Conservation (phyloP, 192 early-diverging fungal genomes). For the Martensiomyces pterosporus region DNA sequence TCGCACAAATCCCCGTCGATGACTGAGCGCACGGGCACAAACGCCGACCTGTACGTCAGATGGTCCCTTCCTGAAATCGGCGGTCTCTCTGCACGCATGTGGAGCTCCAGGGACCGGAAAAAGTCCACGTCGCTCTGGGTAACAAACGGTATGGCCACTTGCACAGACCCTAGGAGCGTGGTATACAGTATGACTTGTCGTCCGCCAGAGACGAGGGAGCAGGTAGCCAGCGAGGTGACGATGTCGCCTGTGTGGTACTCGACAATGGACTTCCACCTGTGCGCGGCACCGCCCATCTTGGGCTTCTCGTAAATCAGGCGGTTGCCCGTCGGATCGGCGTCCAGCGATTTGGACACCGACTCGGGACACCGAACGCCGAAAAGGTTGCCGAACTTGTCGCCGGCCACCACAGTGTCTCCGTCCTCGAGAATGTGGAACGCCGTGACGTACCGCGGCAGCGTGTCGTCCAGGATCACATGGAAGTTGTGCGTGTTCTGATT, state of each 20-base stretch:
- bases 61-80: slow-evolving; percentile 88
- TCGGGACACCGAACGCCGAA: slow-evolving; percentile 70
- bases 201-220: slow-evolving; percentile 76
- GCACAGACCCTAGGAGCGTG: slow-evolving; percentile 78
- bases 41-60: slow-evolving; percentile 72
- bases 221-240: slow-evolving; percentile 72
- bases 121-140: slow-evolving; percentile 90
- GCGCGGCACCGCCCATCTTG: slow-evolving; percentile 74
- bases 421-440: slow-evolving; percentile 69
- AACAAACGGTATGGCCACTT: slow-evolving; percentile 80
- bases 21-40: slow-evolving; percentile 68
- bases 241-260: slow-evolving; percentile 89
- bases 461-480: slow-evolving; percentile 90
- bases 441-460: slow-evolving; percentile 83
- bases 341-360: slow-evolving; percentile 65
- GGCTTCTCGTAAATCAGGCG: slow-evolving; percentile 77
- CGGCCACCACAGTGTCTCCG: slow-evolving; percentile 88
- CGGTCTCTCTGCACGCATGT: slow-evolving; percentile 69
- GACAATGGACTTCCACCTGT: slow-evolving; percentile 61
- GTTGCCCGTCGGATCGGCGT: slow-evolving; percentile 84
- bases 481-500: slow-evolving; percentile 72
- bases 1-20: slow-evolving; percentile 96
- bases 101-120: slow-evolving; percentile 88
- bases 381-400: slow-evolving; percentile 98
- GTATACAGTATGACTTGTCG: slow-evolving; percentile 89